phyloP scores from a whole-genome alignment of 495 filamentous ascomycete genomes.

The Neurospora terricola region DNA sequence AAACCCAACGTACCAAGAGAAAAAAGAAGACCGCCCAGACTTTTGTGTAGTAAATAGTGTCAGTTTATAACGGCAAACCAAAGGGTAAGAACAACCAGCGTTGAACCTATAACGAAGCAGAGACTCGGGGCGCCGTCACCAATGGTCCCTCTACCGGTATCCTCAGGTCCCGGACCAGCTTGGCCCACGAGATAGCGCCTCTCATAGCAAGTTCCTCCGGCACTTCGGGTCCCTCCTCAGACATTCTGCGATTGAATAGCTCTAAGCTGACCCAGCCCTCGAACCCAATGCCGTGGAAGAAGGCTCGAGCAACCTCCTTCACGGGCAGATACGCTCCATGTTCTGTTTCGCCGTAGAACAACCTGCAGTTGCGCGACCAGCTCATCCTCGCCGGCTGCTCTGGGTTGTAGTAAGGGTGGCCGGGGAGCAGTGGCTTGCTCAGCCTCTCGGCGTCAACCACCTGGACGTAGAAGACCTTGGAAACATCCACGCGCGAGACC shows the following conservation, averaged over 20 bases:
- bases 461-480: conserved; percentile 73
- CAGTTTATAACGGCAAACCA: neutral
- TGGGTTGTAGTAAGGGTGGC: conserved; percentile 53
- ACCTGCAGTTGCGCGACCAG: conserved; percentile 68
- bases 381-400: conserved; percentile 63
- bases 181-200: conserved; percentile 55
- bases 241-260: conserved; percentile 61
- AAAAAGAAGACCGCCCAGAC: neutral
- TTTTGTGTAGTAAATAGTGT: neutral
- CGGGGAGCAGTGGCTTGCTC: conserved; percentile 44
- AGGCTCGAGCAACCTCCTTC: conserved; percentile 47
- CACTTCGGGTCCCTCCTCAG: conserved; percentile 38
- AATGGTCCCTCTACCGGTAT: conserved; percentile 36
- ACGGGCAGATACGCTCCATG: conserved; percentile 66
- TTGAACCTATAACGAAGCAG: conserved; percentile 19
- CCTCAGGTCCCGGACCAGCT: conserved; percentile 43
- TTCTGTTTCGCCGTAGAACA: conserved; percentile 66
- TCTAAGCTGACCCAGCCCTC: conserved; percentile 74
- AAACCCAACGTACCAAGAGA: neutral
- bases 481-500: conserved; percentile 44
- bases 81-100: neutral
- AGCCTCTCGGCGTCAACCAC: conserved; percentile 67
- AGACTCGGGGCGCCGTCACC: conserved; percentile 5
- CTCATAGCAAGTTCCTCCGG: conserved; percentile 55
- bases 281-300: conserved; percentile 56